Conservation (phyloP, 2,329 filamentous ascomycete genomes). For the Botrytis galanthina region DNA sequence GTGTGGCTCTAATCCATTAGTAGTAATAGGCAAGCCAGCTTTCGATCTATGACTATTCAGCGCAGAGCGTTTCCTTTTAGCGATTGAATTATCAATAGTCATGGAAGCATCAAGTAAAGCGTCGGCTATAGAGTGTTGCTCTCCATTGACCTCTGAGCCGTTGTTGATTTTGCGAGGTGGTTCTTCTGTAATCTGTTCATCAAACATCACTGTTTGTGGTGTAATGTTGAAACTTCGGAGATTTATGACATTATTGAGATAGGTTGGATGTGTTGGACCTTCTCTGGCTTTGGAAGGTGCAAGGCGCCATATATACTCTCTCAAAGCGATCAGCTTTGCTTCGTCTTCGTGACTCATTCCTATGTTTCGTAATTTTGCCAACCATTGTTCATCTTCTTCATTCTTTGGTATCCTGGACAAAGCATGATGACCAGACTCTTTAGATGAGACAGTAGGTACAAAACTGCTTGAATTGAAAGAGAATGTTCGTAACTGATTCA, state of each 20-base stretch:
- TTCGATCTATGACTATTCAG: conserved; percentile 52
- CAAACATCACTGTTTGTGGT: conserved; percentile 89
- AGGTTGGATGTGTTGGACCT: conserved; percentile 31
- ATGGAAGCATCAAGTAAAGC: conserved; percentile 89
- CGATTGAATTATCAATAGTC: conserved; percentile 70
- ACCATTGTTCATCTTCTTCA: conserved; percentile 92
- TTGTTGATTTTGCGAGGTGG: conserved; percentile 38
- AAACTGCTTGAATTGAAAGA: conserved; percentile 59
- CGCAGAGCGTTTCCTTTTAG: conserved; percentile 52
- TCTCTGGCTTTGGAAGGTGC: conserved; percentile 60
- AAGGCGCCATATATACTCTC: conserved; percentile 89
- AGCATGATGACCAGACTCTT: conserved; percentile 55
- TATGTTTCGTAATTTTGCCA: conserved; percentile 78
- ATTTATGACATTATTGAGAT: conserved; percentile 70
- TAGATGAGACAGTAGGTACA: conserved; percentile 53
- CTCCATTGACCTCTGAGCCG: conserved; percentile 39
- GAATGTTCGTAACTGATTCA: conserved; percentile 68
- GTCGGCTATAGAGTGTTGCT: conserved; percentile 76
- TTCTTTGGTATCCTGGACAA: conserved; percentile 69
- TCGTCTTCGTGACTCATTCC: conserved; percentile 84
- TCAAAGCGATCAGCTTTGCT: conserved; percentile 78
- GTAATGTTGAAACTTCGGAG: conserved; percentile 74
- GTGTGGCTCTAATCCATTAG: conserved; percentile 24
- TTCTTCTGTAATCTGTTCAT: conserved; percentile 61
- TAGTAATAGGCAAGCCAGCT: conserved; percentile 33